Conservation (phyloP, 1,284 basidiomycete genomes). For the Neotropicomus parvogracilis region DNA sequence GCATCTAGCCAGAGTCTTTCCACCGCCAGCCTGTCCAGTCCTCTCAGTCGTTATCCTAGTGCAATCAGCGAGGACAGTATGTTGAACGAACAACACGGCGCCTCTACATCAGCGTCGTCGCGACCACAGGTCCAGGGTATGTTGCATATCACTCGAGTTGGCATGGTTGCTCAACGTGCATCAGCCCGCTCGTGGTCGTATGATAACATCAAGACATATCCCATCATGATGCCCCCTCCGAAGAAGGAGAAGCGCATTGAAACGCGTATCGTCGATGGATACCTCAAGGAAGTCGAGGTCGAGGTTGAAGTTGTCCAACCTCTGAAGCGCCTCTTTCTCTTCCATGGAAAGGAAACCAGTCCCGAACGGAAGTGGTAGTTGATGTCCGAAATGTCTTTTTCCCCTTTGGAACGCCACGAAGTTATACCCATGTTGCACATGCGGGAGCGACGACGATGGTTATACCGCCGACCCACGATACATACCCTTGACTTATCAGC, state of each 20-base stretch:
- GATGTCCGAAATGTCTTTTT: constrained; percentile 9
- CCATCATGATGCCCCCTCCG: constrained; percentile 53
- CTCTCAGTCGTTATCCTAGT: constrained; percentile 30
- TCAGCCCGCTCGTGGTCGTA: constrained; percentile 65
- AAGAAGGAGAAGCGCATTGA: constrained; percentile 53
- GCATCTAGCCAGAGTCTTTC: constrained; percentile 40
- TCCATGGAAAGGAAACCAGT: constrained; percentile 36
- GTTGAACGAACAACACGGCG: constrained; percentile 20
- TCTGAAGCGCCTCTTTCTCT: constrained; percentile 49
- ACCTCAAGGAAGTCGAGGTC: constrained; percentile 45
- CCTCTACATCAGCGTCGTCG: constrained; percentile 20
- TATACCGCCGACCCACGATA: constrained; percentile 32
- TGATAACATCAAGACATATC: constrained; percentile 63
- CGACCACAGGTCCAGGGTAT: constrained; percentile 33
- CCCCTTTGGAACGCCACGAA: constrained; percentile 16
- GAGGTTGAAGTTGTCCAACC: constrained; percentile 48
- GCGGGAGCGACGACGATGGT: constrained; percentile 31
- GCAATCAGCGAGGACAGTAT: constrained; percentile 36
- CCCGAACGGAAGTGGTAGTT: constrained; percentile 30
- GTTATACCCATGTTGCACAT: constrained; percentile 30
- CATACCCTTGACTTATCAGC: constrained; percentile 38
- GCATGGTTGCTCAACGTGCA: background rate
- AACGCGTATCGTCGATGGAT: constrained; percentile 48
- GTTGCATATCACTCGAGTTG: constrained; percentile 5
- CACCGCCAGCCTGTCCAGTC: constrained; percentile 32